These are phyloP conservation scores for Boletus fagicola DNA, from an alignment of 768 basidiomycete genomes.

Conservation along the genomic window DNA sequence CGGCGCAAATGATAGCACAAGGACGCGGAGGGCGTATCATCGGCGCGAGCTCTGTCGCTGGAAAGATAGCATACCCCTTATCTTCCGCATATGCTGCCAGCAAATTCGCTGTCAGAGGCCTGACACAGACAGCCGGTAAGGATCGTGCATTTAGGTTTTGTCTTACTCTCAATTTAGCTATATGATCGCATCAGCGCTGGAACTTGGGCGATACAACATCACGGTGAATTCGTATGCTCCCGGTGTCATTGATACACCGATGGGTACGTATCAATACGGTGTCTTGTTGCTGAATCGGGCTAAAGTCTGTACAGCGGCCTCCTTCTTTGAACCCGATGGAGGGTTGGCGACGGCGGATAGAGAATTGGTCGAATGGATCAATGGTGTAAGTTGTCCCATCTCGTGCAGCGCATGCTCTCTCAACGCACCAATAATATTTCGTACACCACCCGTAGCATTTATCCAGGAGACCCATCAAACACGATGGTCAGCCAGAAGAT, in stretches of 20 bases:
- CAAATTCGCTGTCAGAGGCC: conserved; percentile 42
- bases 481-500: conserved; percentile 31
- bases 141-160: not conserved
- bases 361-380: not conserved
- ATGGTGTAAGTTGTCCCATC: conserved; percentile 1
- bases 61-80: conserved; percentile 8
- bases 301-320: not conserved
- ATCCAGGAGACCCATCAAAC: conserved; percentile 5
- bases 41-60: conserved; percentile 32
- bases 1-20: conserved; percentile 56
- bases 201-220: conserved; percentile 35
- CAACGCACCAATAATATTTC: not conserved
- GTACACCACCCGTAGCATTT: not conserved
- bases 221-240: conserved; percentile 44
- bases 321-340: not conserved
- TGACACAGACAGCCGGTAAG: conserved; percentile 41
- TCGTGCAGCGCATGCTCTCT: not conserved
- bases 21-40: conserved; percentile 55
- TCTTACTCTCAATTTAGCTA: not conserved
- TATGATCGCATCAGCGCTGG: conserved; percentile 14
- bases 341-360: not conserved
- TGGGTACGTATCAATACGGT: conserved; percentile 26
- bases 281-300: not conserved
- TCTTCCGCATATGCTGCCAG: conserved; percentile 32
- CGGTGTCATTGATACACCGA: conserved; percentile 29